Evolutionary conservation across 2,329 filamentous ascomycete genomes (phyloP).

Genomic region (Sarocladium brachiariae): DNA sequence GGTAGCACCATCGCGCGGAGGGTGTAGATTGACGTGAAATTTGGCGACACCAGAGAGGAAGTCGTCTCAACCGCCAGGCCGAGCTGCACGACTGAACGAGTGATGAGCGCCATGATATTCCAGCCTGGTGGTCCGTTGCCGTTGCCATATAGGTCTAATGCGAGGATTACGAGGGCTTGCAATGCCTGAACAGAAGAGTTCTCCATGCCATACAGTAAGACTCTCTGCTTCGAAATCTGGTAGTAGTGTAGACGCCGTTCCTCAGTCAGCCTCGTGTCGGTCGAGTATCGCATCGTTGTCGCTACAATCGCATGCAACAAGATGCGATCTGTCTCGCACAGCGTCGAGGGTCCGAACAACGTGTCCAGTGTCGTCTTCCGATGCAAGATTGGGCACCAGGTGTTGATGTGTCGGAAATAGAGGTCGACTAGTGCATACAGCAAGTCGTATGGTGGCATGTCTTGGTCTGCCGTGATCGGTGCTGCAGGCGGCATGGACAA

Average conservation of each 20-base stretch:
- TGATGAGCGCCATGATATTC: constrained; percentile 86
- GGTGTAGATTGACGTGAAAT: constrained; percentile 82
- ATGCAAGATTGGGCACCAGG: constrained; percentile 87
- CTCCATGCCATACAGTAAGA: constrained; percentile 80
- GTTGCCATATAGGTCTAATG: constrained; percentile 75
- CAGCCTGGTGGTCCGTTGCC: constrained; percentile 88
- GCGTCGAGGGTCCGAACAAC: constrained; percentile 67
- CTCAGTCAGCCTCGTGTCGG: constrained; percentile 65
- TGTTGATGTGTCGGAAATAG: constrained; percentile 75
- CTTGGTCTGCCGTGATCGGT: constrained; percentile 41
- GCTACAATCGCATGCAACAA: constrained; percentile 84
- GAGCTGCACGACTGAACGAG: constrained; percentile 79
- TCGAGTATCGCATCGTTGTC: constrained; percentile 78
- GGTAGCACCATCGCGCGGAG: constrained; percentile 77
- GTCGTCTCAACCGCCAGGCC: constrained; percentile 78
- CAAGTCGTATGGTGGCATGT: constrained; percentile 68
- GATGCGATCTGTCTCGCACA: constrained; percentile 77
- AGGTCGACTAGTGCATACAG: constrained; percentile 67
- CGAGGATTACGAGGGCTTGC: constrained; percentile 80
- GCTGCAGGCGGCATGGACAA: neutral
- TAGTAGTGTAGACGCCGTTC: constrained; percentile 71
- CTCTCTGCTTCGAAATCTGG: constrained; percentile 74
- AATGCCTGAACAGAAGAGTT: constrained; percentile 84
- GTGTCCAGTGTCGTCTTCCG: constrained; percentile 73
- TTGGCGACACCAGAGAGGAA: constrained; percentile 70